These are phyloP conservation scores for Aspergillus glaucus DNA, from an alignment of 2,329 filamentous ascomycete genomes.

Conservation along the genomic window DNA sequence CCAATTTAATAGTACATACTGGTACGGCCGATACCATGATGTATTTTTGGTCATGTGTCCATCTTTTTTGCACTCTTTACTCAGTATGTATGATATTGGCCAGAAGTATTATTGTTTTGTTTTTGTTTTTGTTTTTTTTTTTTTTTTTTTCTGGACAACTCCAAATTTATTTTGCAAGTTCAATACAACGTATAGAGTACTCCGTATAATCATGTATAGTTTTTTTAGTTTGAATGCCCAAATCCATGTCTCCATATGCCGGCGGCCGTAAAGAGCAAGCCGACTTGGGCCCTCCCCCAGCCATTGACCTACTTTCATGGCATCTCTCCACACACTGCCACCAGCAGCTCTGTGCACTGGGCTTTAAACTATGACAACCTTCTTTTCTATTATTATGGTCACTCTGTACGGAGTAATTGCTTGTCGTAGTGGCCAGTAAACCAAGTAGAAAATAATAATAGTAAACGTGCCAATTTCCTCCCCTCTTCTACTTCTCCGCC, in stretches of 20 bases:
- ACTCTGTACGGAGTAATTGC: too few relatives aligned
- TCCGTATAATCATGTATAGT: neutral
- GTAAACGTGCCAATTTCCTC: neutral
- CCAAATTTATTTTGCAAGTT: too few relatives aligned
- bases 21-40: neutral
- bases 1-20: too few relatives aligned
- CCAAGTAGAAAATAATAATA: neutral
- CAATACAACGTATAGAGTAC: too few relatives aligned
- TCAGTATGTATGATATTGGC: neutral
- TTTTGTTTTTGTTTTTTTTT: too few relatives aligned
- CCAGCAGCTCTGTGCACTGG: constrained; percentile 10
- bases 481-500: constrained; percentile 8
- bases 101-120: neutral
- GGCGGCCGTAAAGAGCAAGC: constrained; percentile 21
- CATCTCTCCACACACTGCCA: constrained; percentile 20
- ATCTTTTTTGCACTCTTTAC: too few relatives aligned
- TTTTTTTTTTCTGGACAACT: too few relatives aligned
- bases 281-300: constrained; percentile 6
- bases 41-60: neutral
- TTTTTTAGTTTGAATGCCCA: neutral
- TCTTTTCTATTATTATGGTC: neutral
- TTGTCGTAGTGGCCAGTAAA: neutral
- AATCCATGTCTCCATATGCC: constrained; percentile 10
- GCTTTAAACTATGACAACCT: neutral
- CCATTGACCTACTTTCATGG: constrained; percentile 9